Conservation (phyloP, 352 stramenopile genomes). For the Phytophthora capsici region DNA sequence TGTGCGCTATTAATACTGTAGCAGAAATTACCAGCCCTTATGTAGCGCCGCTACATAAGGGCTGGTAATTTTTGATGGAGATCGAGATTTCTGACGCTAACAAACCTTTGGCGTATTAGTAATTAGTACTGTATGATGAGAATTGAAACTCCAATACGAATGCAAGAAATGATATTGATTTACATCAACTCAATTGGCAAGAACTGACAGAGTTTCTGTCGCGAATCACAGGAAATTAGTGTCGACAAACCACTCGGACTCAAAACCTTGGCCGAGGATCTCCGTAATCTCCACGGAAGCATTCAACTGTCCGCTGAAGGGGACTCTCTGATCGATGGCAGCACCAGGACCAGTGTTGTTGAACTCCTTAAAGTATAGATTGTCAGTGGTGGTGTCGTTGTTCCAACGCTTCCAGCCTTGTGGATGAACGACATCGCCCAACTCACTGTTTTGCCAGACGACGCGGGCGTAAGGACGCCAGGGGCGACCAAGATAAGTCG, state of each 20-base stretch:
- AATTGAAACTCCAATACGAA: too few relatives aligned
- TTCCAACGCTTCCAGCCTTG: constrained; percentile 12
- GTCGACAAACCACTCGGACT: constrained; percentile 17
- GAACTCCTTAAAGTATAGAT: constrained; percentile 21
- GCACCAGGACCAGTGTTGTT: constrained; percentile 16
- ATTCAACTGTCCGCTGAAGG: constrained; percentile 17
- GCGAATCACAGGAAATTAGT: constrained; percentile 1
- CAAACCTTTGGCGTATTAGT: too few relatives aligned
- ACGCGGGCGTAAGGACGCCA: constrained; percentile 11
- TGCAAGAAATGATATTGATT: too few relatives aligned
- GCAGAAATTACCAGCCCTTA: too few relatives aligned
- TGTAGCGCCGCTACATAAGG: too few relatives aligned
- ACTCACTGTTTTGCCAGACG: constrained; percentile 10
- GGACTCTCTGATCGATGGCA: constrained; percentile 4
- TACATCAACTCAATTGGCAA: too few relatives aligned
- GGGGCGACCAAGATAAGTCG: constrained; percentile 9
- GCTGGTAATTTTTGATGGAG: too few relatives aligned
- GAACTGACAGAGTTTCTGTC: too few relatives aligned
- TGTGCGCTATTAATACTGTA: too few relatives aligned
- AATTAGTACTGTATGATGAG: too few relatives aligned
- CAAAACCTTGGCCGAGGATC: constrained; percentile 7
- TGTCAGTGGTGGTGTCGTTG: constrained; percentile 10
- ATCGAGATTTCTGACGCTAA: too few relatives aligned
- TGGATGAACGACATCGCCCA: constrained; percentile 6
- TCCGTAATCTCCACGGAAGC: not conserved